These are phyloP conservation scores for Neofusicoccum kwambonambiense DNA, from an alignment of 2,329 filamentous ascomycete species.

Conservation along the genomic window DNA sequence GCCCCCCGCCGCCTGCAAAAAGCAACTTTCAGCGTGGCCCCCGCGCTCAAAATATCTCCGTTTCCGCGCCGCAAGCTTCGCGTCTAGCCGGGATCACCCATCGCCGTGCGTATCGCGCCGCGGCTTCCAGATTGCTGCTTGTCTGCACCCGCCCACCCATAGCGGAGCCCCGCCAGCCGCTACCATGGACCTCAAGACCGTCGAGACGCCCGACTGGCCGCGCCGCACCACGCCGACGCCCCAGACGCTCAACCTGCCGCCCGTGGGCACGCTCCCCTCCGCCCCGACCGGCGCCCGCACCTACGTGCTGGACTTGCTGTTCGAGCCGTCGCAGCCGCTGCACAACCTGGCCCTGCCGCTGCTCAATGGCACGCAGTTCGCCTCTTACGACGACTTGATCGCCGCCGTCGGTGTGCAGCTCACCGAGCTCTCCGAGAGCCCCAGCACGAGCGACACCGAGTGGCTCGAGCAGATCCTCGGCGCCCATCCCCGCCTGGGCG, in stretches of 20 bases:
- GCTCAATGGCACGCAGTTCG: slow-evolving; percentile 58
- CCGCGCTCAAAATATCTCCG: background rate
- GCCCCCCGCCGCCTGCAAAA: background rate
- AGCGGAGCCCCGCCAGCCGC: background rate
- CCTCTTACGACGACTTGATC: slow-evolving; percentile 69
- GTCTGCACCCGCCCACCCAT: background rate
- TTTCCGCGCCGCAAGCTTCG: background rate
- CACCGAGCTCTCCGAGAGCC: slow-evolving; percentile 35
- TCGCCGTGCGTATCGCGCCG: background rate
- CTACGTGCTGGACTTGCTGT: slow-evolving; percentile 70
- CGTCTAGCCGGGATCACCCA: background rate
- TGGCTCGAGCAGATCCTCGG: slow-evolving; percentile 71
- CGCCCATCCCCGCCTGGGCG: slow-evolving; percentile 80
- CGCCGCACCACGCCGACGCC: slow-evolving; percentile 7
- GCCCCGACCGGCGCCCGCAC: slow-evolving; percentile 57
- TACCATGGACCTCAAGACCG: slow-evolving; percentile 21
- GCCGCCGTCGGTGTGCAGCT: slow-evolving; percentile 64
- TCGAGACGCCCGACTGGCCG: slow-evolving; percentile 24
- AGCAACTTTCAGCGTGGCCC: background rate
- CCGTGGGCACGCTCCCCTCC: slow-evolving; percentile 55
- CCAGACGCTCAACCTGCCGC: slow-evolving; percentile 50
- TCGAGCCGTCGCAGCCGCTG: slow-evolving; percentile 76
- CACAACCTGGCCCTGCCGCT: slow-evolving; percentile 70
- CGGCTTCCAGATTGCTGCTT: background rate
- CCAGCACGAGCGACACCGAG: slow-evolving; percentile 46